Evolutionary conservation across 2,329 filamentous ascomycete genomes (phyloP).

Genomic region (Colletotrichum tofieldiae): DNA sequence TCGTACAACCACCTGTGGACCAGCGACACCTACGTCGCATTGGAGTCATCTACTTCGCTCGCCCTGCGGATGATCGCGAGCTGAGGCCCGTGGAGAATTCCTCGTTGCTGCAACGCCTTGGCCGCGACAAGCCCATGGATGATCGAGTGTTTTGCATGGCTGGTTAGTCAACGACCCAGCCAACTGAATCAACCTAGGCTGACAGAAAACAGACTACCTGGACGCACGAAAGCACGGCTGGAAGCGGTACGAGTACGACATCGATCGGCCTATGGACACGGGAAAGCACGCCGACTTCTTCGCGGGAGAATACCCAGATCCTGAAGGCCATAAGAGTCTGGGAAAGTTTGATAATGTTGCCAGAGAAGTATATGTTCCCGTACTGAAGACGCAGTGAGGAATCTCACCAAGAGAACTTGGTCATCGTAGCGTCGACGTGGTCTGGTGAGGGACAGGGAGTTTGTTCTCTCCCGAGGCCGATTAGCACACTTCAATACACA

Average conservation of each 20-base stretch:
- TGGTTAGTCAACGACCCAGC: too few relatives aligned
- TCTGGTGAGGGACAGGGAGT: too few relatives aligned
- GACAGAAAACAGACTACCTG: constrained; percentile 44
- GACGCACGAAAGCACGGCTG: constrained; percentile 50
- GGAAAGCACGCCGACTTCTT: constrained; percentile 21
- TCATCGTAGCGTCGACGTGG: too few relatives aligned
- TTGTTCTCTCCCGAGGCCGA: too few relatives aligned
- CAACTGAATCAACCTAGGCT: too few relatives aligned
- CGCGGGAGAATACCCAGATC: constrained; percentile 12
- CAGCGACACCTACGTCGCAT: constrained; percentile 54
- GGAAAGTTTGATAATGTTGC: constrained; percentile 18
- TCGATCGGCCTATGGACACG: constrained; percentile 41
- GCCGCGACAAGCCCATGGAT: constrained; percentile 48
- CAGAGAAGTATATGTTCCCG: constrained; percentile 11
- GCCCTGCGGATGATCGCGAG: constrained; percentile 49
- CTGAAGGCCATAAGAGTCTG: constrained; percentile 14
- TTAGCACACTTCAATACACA: too few relatives aligned
- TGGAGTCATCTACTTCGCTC: constrained; percentile 58
- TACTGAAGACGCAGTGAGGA: neutral
- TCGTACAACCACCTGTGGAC: constrained; percentile 52
- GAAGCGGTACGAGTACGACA: constrained; percentile 49
- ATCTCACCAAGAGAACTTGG: neutral
- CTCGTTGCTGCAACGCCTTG: constrained; percentile 52
- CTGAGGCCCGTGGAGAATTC: constrained; percentile 53
- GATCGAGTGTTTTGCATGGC: constrained; percentile 47